Base-by-base conservation (phyloP, 2,329 filamentous ascomycete genomes). In the Mycocentrospora acerina region DNA sequence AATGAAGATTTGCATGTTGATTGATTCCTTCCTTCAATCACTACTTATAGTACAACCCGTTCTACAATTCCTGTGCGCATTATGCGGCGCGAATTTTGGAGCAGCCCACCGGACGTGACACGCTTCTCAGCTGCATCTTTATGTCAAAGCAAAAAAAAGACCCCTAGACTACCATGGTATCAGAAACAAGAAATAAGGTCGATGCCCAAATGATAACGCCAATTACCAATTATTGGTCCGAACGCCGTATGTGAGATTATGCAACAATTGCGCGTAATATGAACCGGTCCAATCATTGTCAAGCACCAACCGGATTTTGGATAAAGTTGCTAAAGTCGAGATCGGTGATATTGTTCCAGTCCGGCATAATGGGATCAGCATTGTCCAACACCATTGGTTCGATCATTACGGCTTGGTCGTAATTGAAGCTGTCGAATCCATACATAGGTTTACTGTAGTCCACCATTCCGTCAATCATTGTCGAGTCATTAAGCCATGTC, bases 291-390 rank as follows among this genome's bases (percentile, higher is more conserved):
- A 48, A 50, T 60, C 48, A 66, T n/a, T n/a, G n/a, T n/a, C n/a
- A n/a, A 40, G 59, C 59, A 32, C 55, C 56, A 9, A 63, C 53
- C 24, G 58, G 60, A 44, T 64, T 65, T 37, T 64, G 51, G 44
- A 68, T 60, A 51, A 66, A 68, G 33, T 44, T 63, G 48, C 42
- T 65, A 44, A 68, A 66, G 29, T 68, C 64, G 35, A 68, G 32
- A 19, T 68, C 64, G 35, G 38, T 59, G 14, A 55, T 48, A 18
- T 52, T 57, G 34, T 62, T 65, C 63, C 64, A 66, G 37, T 60
- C 58, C 7, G 58, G 52, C 60, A 65, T 60, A 48, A 62, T 63
- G 11, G 60, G 57, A 26, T 60, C 59, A 27, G 49, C 53, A 15
- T 54, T 51, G 28, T 53, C 49, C 35, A 67, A 53, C 3, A 54